Evolutionary conservation across 2,329 filamentous ascomycete species (phyloP).

Genomic region (Arthrobotrys entomopaga): DNA sequence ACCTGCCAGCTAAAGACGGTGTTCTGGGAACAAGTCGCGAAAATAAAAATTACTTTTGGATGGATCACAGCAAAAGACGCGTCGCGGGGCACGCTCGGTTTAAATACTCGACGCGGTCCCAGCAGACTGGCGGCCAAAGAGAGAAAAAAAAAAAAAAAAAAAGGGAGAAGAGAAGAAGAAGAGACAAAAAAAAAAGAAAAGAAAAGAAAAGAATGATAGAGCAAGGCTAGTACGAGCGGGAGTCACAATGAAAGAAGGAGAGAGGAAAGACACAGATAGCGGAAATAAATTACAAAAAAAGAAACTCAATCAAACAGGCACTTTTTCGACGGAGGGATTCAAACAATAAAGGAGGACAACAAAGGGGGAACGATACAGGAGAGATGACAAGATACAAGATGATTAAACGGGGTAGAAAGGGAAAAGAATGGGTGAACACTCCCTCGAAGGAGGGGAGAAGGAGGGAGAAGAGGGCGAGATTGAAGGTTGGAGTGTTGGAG

Average conservation of each 20-base stretch:
- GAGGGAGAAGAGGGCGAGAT: slow-evolving; percentile 5
- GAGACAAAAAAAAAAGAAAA: slow-evolving; percentile 14
- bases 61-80: slow-evolving; percentile 46
- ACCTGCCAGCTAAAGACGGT: neutral
- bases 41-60: slow-evolving; percentile 15
- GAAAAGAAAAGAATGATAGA: slow-evolving; percentile 1
- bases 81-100: slow-evolving; percentile 32
- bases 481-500: slow-evolving; percentile 24
- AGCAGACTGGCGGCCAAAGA: no score
- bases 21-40: slow-evolving; percentile 19
- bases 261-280: neutral
- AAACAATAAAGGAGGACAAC: slow-evolving; percentile 11
- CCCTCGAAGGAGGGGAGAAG: neutral
- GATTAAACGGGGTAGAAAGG: slow-evolving; percentile 18
- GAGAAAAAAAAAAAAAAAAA: neutral
- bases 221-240: neutral
- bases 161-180: slow-evolving; percentile 8
- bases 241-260: neutral
- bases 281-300: slow-evolving; percentile 7
- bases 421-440: slow-evolving; percentile 27
- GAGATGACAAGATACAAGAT: slow-evolving; percentile 47
- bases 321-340: slow-evolving; percentile 1
- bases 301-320: slow-evolving; percentile 14
- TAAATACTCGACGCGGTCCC: slow-evolving; percentile 30
- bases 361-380: slow-evolving; percentile 31